Conservation (phyloP, 805 yeast species). For the Saturnispora halmiae region DNA sequence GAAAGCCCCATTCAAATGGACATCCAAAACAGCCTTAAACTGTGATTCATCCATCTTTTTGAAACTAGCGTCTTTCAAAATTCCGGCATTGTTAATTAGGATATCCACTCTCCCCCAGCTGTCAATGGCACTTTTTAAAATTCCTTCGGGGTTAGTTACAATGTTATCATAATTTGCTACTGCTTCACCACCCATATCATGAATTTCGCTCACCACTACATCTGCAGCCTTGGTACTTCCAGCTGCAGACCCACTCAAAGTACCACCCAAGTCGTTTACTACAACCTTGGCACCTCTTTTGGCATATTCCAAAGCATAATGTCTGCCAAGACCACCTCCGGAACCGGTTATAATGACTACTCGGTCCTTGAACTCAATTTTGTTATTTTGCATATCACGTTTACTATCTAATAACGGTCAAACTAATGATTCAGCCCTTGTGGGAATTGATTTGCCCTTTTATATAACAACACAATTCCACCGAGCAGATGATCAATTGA, state of each 20-base stretch:
- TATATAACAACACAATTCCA: slow-evolving; percentile 5
- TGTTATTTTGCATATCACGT: not conserved
- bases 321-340: slow-evolving; percentile 92
- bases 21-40: slow-evolving; percentile 71
- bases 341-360: slow-evolving; percentile 95
- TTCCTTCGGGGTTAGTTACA: slow-evolving; percentile 69
- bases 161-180: slow-evolving; percentile 93
- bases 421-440: not conserved
- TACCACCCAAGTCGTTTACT: slow-evolving; percentile 88
- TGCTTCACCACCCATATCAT: slow-evolving; percentile 68
- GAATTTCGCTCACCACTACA: slow-evolving; percentile 74
- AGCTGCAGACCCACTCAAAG: slow-evolving; percentile 64
- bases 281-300: slow-evolving; percentile 90
- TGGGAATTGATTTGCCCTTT: slow-evolving; percentile 3
- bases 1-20: slow-evolving; percentile 85
- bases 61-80: slow-evolving; percentile 78
- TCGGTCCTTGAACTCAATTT: slow-evolving; percentile 7
- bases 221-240: slow-evolving; percentile 72
- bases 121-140: slow-evolving; percentile 77
- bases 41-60: slow-evolving; percentile 78
- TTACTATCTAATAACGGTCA: not conserved
- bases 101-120: slow-evolving; percentile 84
- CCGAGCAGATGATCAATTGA: slow-evolving; percentile 9
- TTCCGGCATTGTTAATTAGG: slow-evolving; percentile 91
- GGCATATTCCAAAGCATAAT: slow-evolving; percentile 81